Percentiles rank a stretch among this genome's conserved stretches.
phyloP scores from a whole-genome alignment of 495 filamentous ascomycete genomes.

The Talaromyces proteolyticus region DNA sequence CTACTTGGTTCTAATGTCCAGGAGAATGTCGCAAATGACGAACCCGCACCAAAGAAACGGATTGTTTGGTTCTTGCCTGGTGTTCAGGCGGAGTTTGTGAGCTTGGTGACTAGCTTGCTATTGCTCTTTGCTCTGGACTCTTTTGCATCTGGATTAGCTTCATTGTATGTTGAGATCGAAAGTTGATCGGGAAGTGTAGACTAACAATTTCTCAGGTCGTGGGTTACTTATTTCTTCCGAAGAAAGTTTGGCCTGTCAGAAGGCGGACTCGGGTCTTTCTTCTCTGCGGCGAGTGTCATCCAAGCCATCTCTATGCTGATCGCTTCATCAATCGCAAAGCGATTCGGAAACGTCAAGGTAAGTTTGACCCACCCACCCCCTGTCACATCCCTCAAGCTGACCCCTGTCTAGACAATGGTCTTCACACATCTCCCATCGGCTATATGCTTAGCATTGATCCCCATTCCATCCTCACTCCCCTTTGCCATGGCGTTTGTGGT shows the following conservation, averaged over 20 bases:
- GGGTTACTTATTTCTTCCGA: constrained; percentile 74
- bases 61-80: constrained; percentile 31
- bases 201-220: constrained; percentile 36
- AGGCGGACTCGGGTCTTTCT: constrained; percentile 65
- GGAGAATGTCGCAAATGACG: constrained; percentile 1
- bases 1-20: constrained; percentile 28
- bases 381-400: background rate
- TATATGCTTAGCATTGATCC: constrained; percentile 64
- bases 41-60: constrained; percentile 12
- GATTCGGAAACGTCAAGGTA: constrained; percentile 70
- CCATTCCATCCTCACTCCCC: constrained; percentile 48
- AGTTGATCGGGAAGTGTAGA: constrained; percentile 2
- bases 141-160: constrained; percentile 71
- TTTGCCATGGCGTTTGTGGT: constrained; percentile 59
- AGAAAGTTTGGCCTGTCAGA: constrained; percentile 66
- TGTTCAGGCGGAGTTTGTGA: constrained; percentile 50
- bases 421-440: constrained; percentile 78
- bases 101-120: constrained; percentile 63
- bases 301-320: constrained; percentile 64
- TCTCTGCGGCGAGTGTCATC: constrained; percentile 60
- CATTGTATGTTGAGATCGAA: constrained; percentile 44
- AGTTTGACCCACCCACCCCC: background rate
- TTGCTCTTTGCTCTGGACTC: constrained; percentile 74
- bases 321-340: constrained; percentile 66
- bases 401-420: constrained; percentile 68